Conservation (phyloP, 306 rosid species). For the Acacia crassicarpa region DNA sequence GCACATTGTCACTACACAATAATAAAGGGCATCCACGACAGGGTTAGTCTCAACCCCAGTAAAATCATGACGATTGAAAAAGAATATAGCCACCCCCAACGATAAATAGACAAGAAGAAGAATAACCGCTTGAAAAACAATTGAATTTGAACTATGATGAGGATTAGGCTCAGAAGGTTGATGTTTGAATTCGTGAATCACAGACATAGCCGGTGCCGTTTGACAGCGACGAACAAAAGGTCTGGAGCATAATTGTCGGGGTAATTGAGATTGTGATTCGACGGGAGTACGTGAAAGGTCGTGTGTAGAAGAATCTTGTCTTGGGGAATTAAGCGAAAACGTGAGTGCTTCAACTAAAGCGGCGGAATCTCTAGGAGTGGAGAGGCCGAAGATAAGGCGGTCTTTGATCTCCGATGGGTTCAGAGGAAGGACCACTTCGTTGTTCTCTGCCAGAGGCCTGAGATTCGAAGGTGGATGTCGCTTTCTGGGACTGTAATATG, state of each 20-base stretch:
- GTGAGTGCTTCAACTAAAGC: conserved; percentile 68
- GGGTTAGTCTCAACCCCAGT: conserved; percentile 69
- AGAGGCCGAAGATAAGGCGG: conserved; percentile 76
- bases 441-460: conserved; percentile 60
- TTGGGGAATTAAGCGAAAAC: conserved; percentile 48
- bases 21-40: conserved; percentile 85
- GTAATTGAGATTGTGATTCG: conserved; percentile 35
- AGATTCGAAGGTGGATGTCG: conserved; percentile 30
- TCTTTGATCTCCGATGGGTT: conserved; percentile 76
- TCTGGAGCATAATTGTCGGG: conserved; percentile 50
- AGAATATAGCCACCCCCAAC: conserved; percentile 75
- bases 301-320: conserved; percentile 35
- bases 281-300: conserved; percentile 31
- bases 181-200: conserved; percentile 48
- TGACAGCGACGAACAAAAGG: conserved; percentile 80
- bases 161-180: conserved; percentile 46
- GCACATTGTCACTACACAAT: conserved; percentile 96
- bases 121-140: conserved; percentile 63
- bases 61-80: conserved; percentile 66
- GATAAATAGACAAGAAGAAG: conserved; percentile 70
- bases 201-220: conserved; percentile 95
- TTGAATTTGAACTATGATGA: conserved; percentile 50
- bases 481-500: conserved; percentile 58
- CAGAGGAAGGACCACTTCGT: conserved; percentile 58
- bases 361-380: conserved; percentile 46